phyloP scores from a whole-genome alignment of 2,329 filamentous ascomycete species.

The Capronia americana region DNA sequence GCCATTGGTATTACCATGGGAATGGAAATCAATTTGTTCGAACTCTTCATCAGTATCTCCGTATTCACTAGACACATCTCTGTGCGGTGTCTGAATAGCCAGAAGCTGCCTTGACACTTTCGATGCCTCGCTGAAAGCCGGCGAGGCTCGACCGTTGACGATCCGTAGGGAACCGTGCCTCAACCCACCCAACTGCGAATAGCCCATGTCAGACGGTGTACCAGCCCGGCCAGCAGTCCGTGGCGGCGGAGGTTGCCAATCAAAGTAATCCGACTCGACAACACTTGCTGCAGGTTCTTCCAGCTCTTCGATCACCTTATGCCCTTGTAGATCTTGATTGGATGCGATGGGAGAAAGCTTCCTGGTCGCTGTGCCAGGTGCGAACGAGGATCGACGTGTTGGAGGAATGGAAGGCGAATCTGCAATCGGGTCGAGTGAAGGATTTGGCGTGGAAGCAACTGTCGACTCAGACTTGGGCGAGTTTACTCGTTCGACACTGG shows the following conservation, averaged over 20 bases:
- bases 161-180: constrained; percentile 38
- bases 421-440: constrained; percentile 30
- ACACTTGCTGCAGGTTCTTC: constrained; percentile 13
- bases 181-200: constrained; percentile 37
- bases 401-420: constrained; percentile 32
- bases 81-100: constrained; percentile 16
- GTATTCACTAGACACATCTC: constrained; percentile 38
- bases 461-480: constrained; percentile 16
- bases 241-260: constrained; percentile 32
- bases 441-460: constrained; percentile 4
- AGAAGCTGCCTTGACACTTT: constrained; percentile 33
- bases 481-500: constrained; percentile 24
- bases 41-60: constrained; percentile 34
- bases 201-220: constrained; percentile 38
- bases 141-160: constrained; percentile 40
- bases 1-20: not conserved
- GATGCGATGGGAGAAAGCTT: constrained; percentile 16
- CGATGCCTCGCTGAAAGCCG: constrained; percentile 39
- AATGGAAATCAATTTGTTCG: not conserved
- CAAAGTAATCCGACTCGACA: constrained; percentile 20
- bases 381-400: constrained; percentile 37
- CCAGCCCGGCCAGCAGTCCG: constrained; percentile 32
- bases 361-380: constrained; percentile 38
- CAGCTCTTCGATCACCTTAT: constrained; percentile 15
- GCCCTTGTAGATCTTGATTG: constrained; percentile 16